Evolutionary conservation across 768 basidiomycete species (phyloP).

Genomic region (Coprinopsis strossmayeri): DNA sequence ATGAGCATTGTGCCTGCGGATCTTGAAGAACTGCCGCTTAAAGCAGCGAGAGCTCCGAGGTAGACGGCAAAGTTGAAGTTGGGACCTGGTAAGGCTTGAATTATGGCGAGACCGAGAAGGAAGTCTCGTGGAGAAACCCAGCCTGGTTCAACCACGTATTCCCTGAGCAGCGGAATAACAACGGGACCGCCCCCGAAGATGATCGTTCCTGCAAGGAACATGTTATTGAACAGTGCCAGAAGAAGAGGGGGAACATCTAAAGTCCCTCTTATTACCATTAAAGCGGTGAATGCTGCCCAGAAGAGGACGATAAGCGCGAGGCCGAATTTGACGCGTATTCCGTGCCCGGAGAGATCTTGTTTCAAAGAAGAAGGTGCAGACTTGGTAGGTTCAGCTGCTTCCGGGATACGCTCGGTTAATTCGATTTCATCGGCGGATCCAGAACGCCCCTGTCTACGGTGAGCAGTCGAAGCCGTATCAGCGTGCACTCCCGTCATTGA

Average conservation of each 20-base stretch:
- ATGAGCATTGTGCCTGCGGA: slow-evolving; percentile 25
- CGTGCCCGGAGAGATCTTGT: slow-evolving; percentile 15
- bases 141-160: slow-evolving; percentile 43
- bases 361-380: not conserved
- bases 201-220: slow-evolving; percentile 41
- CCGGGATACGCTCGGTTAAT: not conserved
- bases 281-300: slow-evolving; percentile 20
- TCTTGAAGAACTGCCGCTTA: slow-evolving; percentile 17
- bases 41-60: slow-evolving; percentile 38
- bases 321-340: slow-evolving; percentile 20
- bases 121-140: slow-evolving; percentile 52
- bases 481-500: not conserved
- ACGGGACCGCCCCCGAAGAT: slow-evolving; percentile 53
- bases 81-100: slow-evolving; percentile 45
- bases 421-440: not conserved
- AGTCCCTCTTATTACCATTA: slow-evolving; percentile 23
- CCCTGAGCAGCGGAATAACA: slow-evolving; percentile 45
- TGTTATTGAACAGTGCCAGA: slow-evolving; percentile 35
- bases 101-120: slow-evolving; percentile 44
- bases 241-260: slow-evolving; percentile 20
- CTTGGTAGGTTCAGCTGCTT: not conserved
- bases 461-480: not conserved
- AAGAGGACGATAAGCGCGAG: slow-evolving; percentile 20
- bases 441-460: not conserved
- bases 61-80: slow-evolving; percentile 52